phyloP scores from a whole-genome alignment of 192 early-diverging fungal genomes.

The Lobosporangium transversale region DNA sequence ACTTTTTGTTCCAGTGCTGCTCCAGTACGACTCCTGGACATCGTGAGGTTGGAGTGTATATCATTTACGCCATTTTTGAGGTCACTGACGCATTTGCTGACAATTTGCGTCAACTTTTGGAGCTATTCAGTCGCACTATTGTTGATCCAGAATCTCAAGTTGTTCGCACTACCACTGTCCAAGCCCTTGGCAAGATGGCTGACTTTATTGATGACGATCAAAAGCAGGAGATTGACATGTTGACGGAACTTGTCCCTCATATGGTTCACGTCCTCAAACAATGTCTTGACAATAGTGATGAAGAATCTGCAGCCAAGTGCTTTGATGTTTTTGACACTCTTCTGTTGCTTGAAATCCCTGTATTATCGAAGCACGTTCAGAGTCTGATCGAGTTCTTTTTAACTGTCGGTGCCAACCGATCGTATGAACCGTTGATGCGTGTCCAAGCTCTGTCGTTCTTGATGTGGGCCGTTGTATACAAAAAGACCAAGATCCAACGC shows the following conservation, averaged over 20 bases:
- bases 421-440: slow-evolving; percentile 76
- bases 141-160: slow-evolving; percentile 84
- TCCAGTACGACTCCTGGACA: slow-evolving; percentile 75
- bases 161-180: slow-evolving; percentile 84
- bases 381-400: slow-evolving; percentile 87
- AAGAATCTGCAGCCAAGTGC: slow-evolving; percentile 78
- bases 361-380: slow-evolving; percentile 81
- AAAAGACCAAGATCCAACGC: slow-evolving; percentile 85
- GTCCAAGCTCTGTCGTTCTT: slow-evolving; percentile 85
- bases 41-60: slow-evolving; percentile 88
- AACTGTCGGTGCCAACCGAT: slow-evolving; percentile 72
- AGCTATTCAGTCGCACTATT: slow-evolving; percentile 78
- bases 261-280: slow-evolving; percentile 90
- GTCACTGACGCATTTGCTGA: slow-evolving; percentile 74
- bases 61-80: slow-evolving; percentile 89
- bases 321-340: slow-evolving; percentile 91
- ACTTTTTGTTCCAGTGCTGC: slow-evolving; percentile 84
- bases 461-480: slow-evolving; percentile 80
- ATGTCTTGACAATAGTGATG: slow-evolving; percentile 77
- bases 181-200: slow-evolving; percentile 82
- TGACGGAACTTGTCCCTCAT: slow-evolving; percentile 77
- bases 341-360: slow-evolving; percentile 81
- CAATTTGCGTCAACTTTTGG: slow-evolving; percentile 73
- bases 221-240: slow-evolving; percentile 74
- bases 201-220: slow-evolving; percentile 82